Conservation (phyloP, 1,284 basidiomycete genomes). For the Microbotryum scabiosae region DNA sequence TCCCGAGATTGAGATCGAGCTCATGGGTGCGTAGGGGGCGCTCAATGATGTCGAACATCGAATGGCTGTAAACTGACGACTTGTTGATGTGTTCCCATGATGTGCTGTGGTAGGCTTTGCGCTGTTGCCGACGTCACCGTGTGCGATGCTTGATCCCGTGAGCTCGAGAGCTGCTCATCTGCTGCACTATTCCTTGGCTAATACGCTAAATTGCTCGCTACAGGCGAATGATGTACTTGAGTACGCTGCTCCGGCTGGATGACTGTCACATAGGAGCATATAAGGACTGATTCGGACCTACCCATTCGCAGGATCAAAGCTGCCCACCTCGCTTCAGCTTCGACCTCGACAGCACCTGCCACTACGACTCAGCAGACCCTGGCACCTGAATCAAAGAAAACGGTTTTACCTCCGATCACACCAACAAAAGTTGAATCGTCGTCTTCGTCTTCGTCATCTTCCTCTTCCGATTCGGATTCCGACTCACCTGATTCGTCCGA, state of each 20-base stretch:
- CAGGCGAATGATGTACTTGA: conserved; percentile 26
- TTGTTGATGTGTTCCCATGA: too few relatives aligned
- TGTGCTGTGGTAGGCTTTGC: too few relatives aligned
- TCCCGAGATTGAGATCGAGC: conserved; percentile 2
- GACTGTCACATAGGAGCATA: neutral
- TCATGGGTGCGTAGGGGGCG: conserved; percentile 9
- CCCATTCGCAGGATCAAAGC: conserved; percentile 6
- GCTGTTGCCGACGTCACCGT: conserved; percentile 11
- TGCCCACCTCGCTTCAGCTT: neutral
- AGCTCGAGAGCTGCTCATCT: neutral
- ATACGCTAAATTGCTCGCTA: neutral
- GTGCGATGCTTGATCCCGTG: conserved; percentile 18
- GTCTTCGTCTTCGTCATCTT: conserved; percentile 1
- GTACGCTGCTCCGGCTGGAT: neutral
- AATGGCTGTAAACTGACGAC: too few relatives aligned
- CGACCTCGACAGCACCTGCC: neutral
- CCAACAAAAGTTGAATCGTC: neutral
- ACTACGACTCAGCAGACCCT: too few relatives aligned
- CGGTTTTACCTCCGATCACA: neutral
- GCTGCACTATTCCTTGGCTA: too few relatives aligned
- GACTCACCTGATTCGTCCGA: conserved; percentile 2
- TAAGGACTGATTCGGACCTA: neutral
- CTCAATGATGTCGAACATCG: neutral
- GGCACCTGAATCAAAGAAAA: neutral
- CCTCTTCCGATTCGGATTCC: conserved; percentile 1